Conservation (phyloP, 148 eudicot species). For the Hydrangea macrophylla region DNA sequence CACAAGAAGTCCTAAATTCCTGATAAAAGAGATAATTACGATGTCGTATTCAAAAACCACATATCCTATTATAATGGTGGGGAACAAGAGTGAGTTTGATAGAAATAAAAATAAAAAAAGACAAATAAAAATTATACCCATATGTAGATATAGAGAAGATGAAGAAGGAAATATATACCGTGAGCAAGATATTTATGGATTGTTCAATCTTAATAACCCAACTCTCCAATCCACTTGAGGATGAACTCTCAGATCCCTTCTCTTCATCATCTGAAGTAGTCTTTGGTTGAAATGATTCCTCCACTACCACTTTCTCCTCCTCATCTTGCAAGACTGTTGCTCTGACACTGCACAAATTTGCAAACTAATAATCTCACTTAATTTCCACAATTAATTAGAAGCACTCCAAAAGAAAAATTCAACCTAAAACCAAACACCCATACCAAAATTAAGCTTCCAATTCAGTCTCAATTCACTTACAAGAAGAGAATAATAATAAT, state of each 20-base stretch:
- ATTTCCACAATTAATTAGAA: slow-evolving; percentile 2
- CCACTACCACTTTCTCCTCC: slow-evolving; percentile 64
- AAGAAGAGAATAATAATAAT: too few relatives aligned
- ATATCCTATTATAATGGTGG: too few relatives aligned
- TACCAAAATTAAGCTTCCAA: not conserved
- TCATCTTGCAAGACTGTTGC: slow-evolving; percentile 77
- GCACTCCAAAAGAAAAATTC: not conserved
- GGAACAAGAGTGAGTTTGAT: too few relatives aligned
- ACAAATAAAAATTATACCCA: too few relatives aligned
- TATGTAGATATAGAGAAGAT: not conserved
- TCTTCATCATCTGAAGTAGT: slow-evolving; percentile 30
- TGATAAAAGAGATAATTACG: too few relatives aligned
- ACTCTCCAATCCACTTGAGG: slow-evolving; percentile 42
- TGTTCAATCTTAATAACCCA: slow-evolving; percentile 80
- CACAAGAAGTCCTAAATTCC: too few relatives aligned
- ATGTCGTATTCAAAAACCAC: too few relatives aligned
- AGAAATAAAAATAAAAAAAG: too few relatives aligned
- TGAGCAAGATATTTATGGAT: slow-evolving; percentile 75
- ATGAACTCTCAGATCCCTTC: slow-evolving; percentile 35
- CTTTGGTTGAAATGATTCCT: slow-evolving; percentile 64
- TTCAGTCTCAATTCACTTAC: not conserved
- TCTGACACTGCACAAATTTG: slow-evolving; percentile 35
- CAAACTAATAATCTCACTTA: slow-evolving; percentile 12
- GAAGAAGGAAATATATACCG: slow-evolving; percentile 41
- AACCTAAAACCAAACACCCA: not conserved